Evolutionary conservation across 306 rosid species (phyloP).

Genomic region (Arachis stenosperma): DNA sequence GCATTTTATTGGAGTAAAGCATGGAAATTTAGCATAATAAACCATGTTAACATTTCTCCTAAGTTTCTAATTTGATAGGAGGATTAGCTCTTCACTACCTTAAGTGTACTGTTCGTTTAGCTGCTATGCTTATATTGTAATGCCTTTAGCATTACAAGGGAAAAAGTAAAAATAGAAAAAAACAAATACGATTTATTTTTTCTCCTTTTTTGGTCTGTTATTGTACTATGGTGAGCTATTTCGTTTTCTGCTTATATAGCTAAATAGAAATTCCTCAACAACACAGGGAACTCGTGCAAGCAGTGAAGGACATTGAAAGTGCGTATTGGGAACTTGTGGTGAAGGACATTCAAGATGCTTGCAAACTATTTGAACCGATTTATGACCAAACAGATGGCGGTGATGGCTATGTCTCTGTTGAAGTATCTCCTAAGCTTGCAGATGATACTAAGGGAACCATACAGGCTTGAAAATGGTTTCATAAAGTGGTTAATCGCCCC

Average conservation of each 20-base stretch:
- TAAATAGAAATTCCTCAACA: constrained; percentile 30
- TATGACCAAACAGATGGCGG: constrained; percentile 87
- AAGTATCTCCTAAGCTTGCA: constrained; percentile 93
- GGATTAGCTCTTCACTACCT: not conserved
- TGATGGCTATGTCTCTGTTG: constrained; percentile 98
- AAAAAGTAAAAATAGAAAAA: not conserved
- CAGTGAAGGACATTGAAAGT: constrained; percentile 89
- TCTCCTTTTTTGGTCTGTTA: not conserved
- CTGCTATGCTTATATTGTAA: not conserved
- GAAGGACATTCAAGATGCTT: constrained; percentile 98
- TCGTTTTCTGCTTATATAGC: not conserved
- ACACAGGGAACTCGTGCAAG: constrained; percentile 81
- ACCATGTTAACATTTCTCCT: not conserved
- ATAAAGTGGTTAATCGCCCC: constrained; percentile 76
- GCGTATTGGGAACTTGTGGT: constrained; percentile 99
- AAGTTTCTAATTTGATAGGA: constrained; percentile 5
- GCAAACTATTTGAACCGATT: constrained; percentile 83
- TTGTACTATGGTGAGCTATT: constrained; percentile 9
- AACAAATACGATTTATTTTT: not conserved
- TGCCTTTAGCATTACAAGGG: not conserved
- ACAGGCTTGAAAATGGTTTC: constrained; percentile 93
- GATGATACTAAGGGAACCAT: constrained; percentile 89
- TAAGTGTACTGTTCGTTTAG: not conserved
- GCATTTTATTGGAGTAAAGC: constrained; percentile 7
- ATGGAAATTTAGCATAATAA: constrained; percentile 6